Evolutionary conservation across 2,329 filamentous ascomycete genomes (phyloP).

Genomic region (Fusarium heterosporum): DNA sequence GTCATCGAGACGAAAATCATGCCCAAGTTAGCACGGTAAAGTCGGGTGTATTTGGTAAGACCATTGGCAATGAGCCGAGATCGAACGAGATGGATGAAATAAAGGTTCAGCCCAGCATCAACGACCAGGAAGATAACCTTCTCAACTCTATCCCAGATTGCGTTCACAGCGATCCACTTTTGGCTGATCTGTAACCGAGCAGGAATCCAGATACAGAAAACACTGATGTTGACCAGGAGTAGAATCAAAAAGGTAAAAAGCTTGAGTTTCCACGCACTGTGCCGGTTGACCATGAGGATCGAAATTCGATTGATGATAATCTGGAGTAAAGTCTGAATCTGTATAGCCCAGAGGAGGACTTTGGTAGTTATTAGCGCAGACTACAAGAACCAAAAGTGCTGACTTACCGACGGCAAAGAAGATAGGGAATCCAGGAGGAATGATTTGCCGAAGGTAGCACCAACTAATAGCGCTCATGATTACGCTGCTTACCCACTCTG

Average conservation of each 20-base stretch:
- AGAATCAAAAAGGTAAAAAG: constrained; percentile 59
- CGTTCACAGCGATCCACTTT: constrained; percentile 59
- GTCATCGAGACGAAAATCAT: constrained; percentile 50
- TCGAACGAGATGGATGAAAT: constrained; percentile 63
- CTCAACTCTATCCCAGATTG: constrained; percentile 64
- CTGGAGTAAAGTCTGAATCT: constrained; percentile 64
- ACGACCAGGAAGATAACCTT: constrained; percentile 65
- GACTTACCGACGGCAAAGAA: constrained; percentile 44
- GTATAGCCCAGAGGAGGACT: constrained; percentile 54
- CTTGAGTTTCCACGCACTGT: constrained; percentile 56
- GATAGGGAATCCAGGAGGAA: constrained; percentile 40
- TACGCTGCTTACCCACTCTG: constrained; percentile 42
- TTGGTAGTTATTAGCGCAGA: not conserved
- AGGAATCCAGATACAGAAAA: constrained; percentile 67
- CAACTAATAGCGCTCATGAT: constrained; percentile 47
- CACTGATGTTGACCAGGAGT: constrained; percentile 62
- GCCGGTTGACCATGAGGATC: constrained; percentile 58
- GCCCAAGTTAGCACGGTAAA: constrained; percentile 54
- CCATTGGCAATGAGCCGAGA: constrained; percentile 60
- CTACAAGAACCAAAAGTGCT: rapidly evolving
- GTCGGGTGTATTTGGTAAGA: constrained; percentile 60
- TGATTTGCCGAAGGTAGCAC: constrained; percentile 44
- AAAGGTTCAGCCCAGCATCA: constrained; percentile 62
- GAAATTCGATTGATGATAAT: constrained; percentile 68
- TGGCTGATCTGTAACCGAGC: constrained; percentile 59